A percentile compares a stretch with the other conserved stretches of the same genome.
These are phyloP conservation scores for Rehmannia glutinosa DNA, from an alignment of 257 asterid species.

Conservation along the genomic window DNA sequence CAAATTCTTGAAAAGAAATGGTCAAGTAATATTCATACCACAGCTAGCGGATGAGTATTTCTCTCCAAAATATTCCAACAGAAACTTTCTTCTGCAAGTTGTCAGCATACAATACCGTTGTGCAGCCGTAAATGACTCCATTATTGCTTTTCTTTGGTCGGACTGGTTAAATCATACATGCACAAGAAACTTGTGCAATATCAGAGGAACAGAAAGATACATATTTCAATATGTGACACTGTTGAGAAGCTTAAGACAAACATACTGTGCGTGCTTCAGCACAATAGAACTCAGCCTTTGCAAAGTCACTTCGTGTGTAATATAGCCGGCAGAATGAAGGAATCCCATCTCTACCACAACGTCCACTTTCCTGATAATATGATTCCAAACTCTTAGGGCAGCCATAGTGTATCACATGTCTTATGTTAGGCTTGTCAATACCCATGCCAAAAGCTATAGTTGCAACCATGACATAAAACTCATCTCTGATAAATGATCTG, in stretches of 20 bases:
- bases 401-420: constrained; percentile 89
- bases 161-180: constrained; percentile 43
- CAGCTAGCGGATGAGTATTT: constrained; percentile 45
- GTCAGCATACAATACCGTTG: constrained; percentile 71
- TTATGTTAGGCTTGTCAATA: constrained; percentile 88
- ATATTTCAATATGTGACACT: background rate
- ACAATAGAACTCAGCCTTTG: constrained; percentile 71
- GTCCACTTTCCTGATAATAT: constrained; percentile 97
- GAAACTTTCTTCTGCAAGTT: constrained; percentile 82
- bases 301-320: constrained; percentile 78
- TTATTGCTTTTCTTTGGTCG: constrained; percentile 68
- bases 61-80: constrained; percentile 82
- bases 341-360: constrained; percentile 95
- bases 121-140: constrained; percentile 72
- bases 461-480: constrained; percentile 89
- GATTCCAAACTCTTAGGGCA: constrained; percentile 99
- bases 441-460: constrained; percentile 99
- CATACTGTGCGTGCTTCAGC: constrained; percentile 75
- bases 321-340: constrained; percentile 86
- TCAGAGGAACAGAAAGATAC: constrained; percentile 10
- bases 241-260: constrained; percentile 15
- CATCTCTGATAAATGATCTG: constrained; percentile 95
- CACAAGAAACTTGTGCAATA: constrained; percentile 4
- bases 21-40: constrained; percentile 40
- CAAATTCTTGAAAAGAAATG: constrained; percentile 10